Evolutionary conservation across 78 protist genomes (phyloP).

Genomic region (Dictyostelium discoideum): dicty_2.7 NC_007088.5:1670501-1671000

Average conservation of each 20-base stretch:
- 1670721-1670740: constrained; percentile 96
- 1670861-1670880: constrained; percentile 94
- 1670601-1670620: constrained; percentile 96
- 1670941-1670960: constrained; percentile 97
- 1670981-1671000: constrained; percentile 98
- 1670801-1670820: constrained; percentile 86
- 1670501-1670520: constrained; percentile 97
- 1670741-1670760: constrained; percentile 95
- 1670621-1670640: constrained; percentile 84
- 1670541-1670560: constrained; percentile 95
- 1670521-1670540: constrained; percentile 95
- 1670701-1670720: constrained; percentile 71
- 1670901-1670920: constrained; percentile 44
- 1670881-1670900: constrained; percentile 85
- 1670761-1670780: constrained; percentile 90
- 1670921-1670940: constrained; percentile 95
- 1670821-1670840: constrained; percentile 96
- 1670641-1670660: constrained; percentile 84
- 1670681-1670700: constrained; percentile 48
- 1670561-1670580: constrained; percentile 93
- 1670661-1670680: constrained; percentile 89
- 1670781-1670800: constrained; percentile 87
- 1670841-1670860: constrained; percentile 95
- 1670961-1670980: constrained; percentile 87
- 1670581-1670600: constrained; percentile 95